Conservation (phyloP, 176 grass and related monocot genomes). For the Pharus latifolius region DNA sequence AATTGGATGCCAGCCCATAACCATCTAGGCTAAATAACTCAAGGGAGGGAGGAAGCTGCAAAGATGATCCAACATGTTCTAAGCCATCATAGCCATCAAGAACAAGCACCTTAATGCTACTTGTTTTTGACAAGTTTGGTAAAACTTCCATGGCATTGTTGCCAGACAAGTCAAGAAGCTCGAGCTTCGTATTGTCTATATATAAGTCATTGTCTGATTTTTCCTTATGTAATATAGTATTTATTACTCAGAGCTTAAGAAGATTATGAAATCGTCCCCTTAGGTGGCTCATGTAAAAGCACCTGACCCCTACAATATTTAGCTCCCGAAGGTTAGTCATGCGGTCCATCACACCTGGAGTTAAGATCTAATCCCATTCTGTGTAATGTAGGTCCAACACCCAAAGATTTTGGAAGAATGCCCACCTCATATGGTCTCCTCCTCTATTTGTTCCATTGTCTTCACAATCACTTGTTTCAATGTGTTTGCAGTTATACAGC, state of each 20-base stretch:
- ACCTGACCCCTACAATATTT: background rate
- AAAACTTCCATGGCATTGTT: background rate
- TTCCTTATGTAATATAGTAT: background rate
- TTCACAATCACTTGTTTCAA: background rate
- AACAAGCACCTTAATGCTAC: background rate
- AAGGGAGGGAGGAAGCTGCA: background rate
- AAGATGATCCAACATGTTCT: background rate
- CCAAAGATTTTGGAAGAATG: background rate
- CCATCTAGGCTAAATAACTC: background rate
- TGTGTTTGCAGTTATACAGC: background rate
- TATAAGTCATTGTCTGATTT: background rate
- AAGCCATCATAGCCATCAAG: constrained; percentile 1
- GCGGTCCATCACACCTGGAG: background rate
- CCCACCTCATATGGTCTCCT: background rate
- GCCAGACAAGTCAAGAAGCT: background rate
- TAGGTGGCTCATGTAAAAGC: background rate
- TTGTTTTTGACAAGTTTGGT: background rate
- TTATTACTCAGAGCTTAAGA: background rate
- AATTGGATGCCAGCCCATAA: background rate
- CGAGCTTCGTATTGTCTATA: background rate
- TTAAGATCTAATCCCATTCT: background rate
- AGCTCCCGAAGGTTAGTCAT: background rate
- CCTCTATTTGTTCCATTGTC: too few species aligned
- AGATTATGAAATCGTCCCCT: background rate
- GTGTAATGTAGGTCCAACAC: constrained; percentile 4